phyloP scores from a whole-genome alignment of 192 early-diverging fungal species.

The Coemansia sp. region DNA sequence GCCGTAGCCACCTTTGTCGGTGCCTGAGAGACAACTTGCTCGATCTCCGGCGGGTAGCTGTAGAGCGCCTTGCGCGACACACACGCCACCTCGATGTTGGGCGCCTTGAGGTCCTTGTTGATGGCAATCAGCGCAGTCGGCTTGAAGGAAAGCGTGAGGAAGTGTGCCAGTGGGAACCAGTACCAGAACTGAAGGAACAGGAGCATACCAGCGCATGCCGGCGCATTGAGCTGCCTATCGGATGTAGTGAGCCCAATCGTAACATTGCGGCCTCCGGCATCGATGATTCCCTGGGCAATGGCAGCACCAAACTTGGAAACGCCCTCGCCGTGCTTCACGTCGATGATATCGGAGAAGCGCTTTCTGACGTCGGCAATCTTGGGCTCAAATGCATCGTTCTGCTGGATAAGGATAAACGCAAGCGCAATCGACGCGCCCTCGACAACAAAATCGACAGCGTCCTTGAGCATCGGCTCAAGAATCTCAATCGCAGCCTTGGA shows the following conservation, averaged over 20 bases:
- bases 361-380: constrained; percentile 86
- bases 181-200: constrained; percentile 99
- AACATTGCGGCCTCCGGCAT: constrained; percentile 97
- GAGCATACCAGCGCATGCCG: constrained; percentile 97
- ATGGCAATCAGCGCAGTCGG: constrained; percentile 96
- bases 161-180: constrained; percentile 98
- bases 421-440: constrained; percentile 95
- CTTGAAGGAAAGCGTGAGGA: constrained; percentile 89
- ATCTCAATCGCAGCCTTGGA: constrained; percentile 87
- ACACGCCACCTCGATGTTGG: constrained; percentile 83
- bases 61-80: constrained; percentile 86
- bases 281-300: constrained; percentile 95
- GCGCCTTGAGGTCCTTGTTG: constrained; percentile 82
- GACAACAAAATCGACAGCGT: constrained; percentile 95
- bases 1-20: constrained; percentile 80
- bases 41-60: constrained; percentile 87
- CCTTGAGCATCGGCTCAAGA: constrained; percentile 96
- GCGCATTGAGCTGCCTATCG: constrained; percentile 89
- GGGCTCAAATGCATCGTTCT: constrained; percentile 81
- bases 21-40: constrained; percentile 60
- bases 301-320: constrained; percentile 96
- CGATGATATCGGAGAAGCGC: constrained; percentile 84
- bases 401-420: constrained; percentile 95
- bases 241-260: constrained; percentile 86
- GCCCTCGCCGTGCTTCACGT: constrained; percentile 88